Base-by-base conservation (phyloP, 2,329 filamentous ascomycete genomes). In the Fusarium chlamydosporum region DNA sequence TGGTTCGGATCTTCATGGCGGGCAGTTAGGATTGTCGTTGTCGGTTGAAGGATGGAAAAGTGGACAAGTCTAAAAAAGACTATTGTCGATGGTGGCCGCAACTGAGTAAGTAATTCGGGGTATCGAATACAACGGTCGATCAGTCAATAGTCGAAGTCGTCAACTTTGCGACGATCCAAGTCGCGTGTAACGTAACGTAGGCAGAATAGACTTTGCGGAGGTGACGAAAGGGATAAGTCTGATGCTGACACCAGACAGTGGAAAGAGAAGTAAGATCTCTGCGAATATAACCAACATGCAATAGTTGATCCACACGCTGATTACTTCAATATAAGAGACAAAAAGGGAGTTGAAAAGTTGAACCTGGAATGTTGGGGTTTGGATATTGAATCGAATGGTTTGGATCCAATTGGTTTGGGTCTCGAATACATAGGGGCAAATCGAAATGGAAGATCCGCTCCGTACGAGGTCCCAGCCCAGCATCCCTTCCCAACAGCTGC, bases 1-100 rank as follows among this genome's bases (percentile, higher is more conserved):
- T 80, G 66, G 82, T 82, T 79, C 83, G 83, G 72, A 91, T 79
- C 79, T 84, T 88, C 89, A 92, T 92, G 70, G 71, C 83, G 79
- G 56, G 55, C 56, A 46, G 46, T 46, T 34, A 41, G 34, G 16
- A 33, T 64, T 54, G 60, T 45, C 46, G 31, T 50, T 47, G 40
- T 45, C 15, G 46, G 47, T 31, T 27, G 31, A 41, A 33, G 20
- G 40, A 40, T 27, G 57, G 42, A 48, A 45, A 57, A 18, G 18
- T 41, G 23, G 61, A 42, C 35, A 31, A 29, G 63, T 60, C 61
- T 51, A 50, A 52, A 60, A 42, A 53, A 35, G 47, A 58, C 56
- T 56, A 43, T 31, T 54, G 41, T 59, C 56, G 56, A 60, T 61
- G 56, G 61, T 48, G 42, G 59, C 59, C 71, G 61, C 59, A 27